Base-by-base conservation (phyloP, 1,284 basidiomycete species). In the Heimioporus retisporus region DNA sequence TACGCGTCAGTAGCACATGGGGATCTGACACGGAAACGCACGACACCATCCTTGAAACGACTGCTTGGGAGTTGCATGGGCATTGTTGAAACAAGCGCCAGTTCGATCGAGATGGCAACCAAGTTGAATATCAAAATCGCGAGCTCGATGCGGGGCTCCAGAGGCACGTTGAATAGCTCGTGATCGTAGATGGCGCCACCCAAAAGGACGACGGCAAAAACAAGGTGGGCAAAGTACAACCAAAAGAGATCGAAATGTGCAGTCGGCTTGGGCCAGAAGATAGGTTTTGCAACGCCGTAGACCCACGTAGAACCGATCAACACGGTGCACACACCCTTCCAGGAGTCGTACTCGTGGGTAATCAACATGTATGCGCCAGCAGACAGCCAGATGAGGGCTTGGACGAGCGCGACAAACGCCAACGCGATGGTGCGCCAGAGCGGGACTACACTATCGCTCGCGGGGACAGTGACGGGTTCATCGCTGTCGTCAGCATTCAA, bases 361-460 rank as follows among this genome's bases (percentile, higher is more conserved):
- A 79, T 65, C n/a, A 81, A 64, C 21, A 65, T 68, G 66, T 82
- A 86, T 21, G 80, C 79, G 23, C 80, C 83, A 0, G 80, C 71
- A 35, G 78, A 79, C 6, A 85, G 68, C 87, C 87, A 88, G 4
- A 77, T 68, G 6, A 86, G 72, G 0, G 81, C 74, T 65, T 86
- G 81, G 4, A 79, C 21, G 62, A 88, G 79, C 6, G 84, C 81
- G n/a, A 83, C 68, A 59, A 83, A 80, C 1, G 84, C 82, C 25
- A 93, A 83, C 13, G 86, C 68, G 48, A 88, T 67, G 6, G 86
- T 87, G 55, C 86, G 85, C 89, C 90, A 90, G 6, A 89, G 77
- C 0, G 86, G 84, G 21, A 82, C 80, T 2, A 64, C 58, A 19
- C 61, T 64, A 21, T 66, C 65, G 3, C 63, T 61, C 3, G 64